Conservation (phyloP, 805 yeast genomes). For the Kurtzmaniella fragi region DNA sequence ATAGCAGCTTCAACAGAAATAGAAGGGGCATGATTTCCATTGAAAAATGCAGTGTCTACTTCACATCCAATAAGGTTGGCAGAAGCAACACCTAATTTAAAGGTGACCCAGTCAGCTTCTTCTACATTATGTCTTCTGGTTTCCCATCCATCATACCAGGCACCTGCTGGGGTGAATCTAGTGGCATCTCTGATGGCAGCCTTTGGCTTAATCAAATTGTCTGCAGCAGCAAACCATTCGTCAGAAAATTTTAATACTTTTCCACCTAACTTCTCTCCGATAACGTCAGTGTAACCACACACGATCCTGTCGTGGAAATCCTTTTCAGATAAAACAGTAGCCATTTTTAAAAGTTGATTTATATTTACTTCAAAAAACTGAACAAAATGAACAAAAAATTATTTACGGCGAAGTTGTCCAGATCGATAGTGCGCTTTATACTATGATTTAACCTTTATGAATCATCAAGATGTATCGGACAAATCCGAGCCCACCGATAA, state of each 20-base stretch:
- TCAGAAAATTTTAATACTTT: constrained; percentile 65
- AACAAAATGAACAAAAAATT: too few relatives aligned
- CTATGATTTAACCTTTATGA: too few relatives aligned
- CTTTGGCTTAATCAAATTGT: constrained; percentile 74
- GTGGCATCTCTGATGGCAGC: constrained; percentile 81
- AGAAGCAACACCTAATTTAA: constrained; percentile 77
- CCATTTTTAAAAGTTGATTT: constrained; percentile 8
- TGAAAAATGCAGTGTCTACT: constrained; percentile 89
- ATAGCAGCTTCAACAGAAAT: constrained; percentile 76
- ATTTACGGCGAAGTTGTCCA: too few relatives aligned
- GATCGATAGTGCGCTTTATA: too few relatives aligned
- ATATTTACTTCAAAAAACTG: too few relatives aligned
- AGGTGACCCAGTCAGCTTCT: constrained; percentile 82
- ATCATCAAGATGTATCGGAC: too few relatives aligned
- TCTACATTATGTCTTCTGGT: constrained; percentile 88
- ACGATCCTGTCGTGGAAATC: constrained; percentile 45
- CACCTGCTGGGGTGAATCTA: constrained; percentile 77
- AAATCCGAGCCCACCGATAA: too few relatives aligned
- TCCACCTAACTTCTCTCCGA: constrained; percentile 84
- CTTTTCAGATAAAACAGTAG: constrained; percentile 15
- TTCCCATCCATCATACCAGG: constrained; percentile 99
- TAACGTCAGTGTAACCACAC: constrained; percentile 64
- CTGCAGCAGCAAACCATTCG: constrained; percentile 95
- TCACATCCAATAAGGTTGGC: constrained; percentile 81
- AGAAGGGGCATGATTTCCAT: constrained; percentile 92